A percentile compares a stretch with the other conserved stretches of the same genome.
Conservation (phyloP, 116 monocot genomes). For the Trichopus zeylanicus region DNA sequence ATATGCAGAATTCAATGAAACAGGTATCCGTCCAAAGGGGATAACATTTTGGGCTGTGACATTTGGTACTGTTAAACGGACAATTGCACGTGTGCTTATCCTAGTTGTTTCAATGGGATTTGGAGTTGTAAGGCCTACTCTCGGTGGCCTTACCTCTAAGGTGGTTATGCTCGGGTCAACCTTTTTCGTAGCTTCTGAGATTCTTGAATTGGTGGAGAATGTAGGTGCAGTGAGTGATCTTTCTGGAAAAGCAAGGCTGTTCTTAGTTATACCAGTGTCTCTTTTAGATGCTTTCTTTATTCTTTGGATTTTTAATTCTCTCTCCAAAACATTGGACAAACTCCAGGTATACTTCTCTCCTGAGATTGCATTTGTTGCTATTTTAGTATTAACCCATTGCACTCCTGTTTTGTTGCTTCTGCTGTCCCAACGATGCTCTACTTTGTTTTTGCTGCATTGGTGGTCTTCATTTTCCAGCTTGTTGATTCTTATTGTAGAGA, state of each 20-base stretch:
- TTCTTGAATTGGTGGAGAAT: slow-evolving; percentile 93
- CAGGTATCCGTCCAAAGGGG: slow-evolving; percentile 44
- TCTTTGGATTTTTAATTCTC: slow-evolving; percentile 83
- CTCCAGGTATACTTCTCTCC: slow-evolving; percentile 49
- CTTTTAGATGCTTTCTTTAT: slow-evolving; percentile 87
- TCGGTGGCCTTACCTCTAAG: slow-evolving; percentile 89
- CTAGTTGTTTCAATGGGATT: slow-evolving; percentile 90
- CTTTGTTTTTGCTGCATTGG: neutral
- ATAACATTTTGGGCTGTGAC: slow-evolving; percentile 88
- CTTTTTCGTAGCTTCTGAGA: slow-evolving; percentile 75
- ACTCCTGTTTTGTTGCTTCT: neutral
- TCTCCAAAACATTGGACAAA: slow-evolving; percentile 75
- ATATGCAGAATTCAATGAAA: neutral
- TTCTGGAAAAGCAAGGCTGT: slow-evolving; percentile 80
- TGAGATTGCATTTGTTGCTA: neutral
- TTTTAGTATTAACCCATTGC: neutral
- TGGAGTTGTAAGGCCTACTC: slow-evolving; percentile 86
- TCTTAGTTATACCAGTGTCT: slow-evolving; percentile 78
- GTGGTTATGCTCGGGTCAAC: slow-evolving; percentile 85
- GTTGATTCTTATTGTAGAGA: too few species aligned
- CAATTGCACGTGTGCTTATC: slow-evolving; percentile 69
- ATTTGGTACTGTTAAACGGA: slow-evolving; percentile 65
- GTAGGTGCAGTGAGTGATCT: slow-evolving; percentile 71
- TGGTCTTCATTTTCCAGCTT: too few species aligned
- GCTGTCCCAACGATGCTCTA: neutral